These are phyloP conservation scores for Yarrowia sp. DNA, from an alignment of 805 yeast genomes.

Conservation along the genomic window DNA sequence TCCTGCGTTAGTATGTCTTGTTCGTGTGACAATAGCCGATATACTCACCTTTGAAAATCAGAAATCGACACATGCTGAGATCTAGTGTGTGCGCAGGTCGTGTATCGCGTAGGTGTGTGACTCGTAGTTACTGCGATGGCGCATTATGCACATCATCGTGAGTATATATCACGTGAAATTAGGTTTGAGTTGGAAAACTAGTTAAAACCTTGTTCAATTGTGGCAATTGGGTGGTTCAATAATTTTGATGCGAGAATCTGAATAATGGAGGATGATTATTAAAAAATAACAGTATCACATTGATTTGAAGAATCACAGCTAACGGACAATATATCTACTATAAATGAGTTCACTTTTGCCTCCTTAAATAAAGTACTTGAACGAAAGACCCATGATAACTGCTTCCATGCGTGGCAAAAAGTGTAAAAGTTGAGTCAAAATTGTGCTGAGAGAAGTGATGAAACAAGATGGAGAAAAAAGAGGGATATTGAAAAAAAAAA, in stretches of 20 bases:
- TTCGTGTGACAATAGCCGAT: background rate
- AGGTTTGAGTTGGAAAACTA: background rate
- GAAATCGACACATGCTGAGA: constrained; percentile 73
- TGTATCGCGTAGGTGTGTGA: background rate
- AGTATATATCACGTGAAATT: constrained; percentile 10
- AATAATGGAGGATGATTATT: too few species aligned
- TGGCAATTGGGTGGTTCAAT: background rate
- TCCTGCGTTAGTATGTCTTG: constrained; percentile 42
- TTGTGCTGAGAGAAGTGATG: too few species aligned
- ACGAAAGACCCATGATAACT: too few species aligned
- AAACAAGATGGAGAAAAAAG: too few species aligned
- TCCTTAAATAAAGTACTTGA: background rate
- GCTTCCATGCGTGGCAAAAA: background rate
- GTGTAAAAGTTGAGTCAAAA: too few species aligned
- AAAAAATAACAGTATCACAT: too few species aligned
- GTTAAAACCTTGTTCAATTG: background rate
- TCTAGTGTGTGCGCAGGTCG: background rate
- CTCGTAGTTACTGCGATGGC: constrained; percentile 10
- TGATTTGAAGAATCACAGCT: too few species aligned
- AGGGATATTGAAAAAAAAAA: too few species aligned
- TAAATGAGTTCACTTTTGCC: too few species aligned
- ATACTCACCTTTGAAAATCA: constrained; percentile 64
- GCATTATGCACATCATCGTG: constrained; percentile 12
- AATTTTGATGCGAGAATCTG: background rate
- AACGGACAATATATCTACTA: too few species aligned